phyloP scores from a whole-genome alignment of 192 early-diverging fungal genomes.

The Chytriomyces sp. region DNA sequence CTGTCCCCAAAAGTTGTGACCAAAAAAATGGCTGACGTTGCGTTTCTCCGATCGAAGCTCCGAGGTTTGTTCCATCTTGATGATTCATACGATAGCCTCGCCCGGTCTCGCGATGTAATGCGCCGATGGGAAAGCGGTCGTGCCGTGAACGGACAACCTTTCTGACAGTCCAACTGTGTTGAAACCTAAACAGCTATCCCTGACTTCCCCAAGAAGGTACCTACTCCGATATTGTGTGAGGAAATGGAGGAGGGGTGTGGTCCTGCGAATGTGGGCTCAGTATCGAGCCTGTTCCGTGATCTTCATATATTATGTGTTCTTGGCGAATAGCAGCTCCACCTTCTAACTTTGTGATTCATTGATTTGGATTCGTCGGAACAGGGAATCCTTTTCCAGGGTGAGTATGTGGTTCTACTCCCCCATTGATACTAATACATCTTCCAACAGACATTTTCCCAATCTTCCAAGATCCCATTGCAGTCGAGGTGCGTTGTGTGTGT shows the following conservation, averaged over 20 bases:
- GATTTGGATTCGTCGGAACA: constrained; percentile 31
- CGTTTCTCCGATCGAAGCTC: constrained; percentile 46
- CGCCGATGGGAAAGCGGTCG: neutral
- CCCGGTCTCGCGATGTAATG: neutral
- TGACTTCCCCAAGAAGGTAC: constrained; percentile 79
- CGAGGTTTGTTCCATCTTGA: neutral
- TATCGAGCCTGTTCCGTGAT: neutral
- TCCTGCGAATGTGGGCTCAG: neutral
- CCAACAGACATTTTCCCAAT: constrained; percentile 92
- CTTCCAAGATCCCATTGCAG: constrained; percentile 92
- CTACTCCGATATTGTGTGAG: too few relatives aligned
- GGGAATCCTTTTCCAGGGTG: constrained; percentile 90
- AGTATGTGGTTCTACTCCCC: neutral
- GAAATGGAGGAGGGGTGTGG: too few relatives aligned
- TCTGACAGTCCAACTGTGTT: neutral
- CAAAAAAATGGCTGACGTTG: constrained; percentile 45
- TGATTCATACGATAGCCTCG: neutral
- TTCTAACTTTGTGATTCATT: neutral
- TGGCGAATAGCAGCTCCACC: neutral
- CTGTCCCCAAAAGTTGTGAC: neutral
- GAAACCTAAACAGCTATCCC: constrained; percentile 47
- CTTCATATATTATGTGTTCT: neutral
- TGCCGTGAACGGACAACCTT: neutral
- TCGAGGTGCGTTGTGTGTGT: constrained; percentile 57
- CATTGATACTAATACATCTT: constrained; percentile 46